These are phyloP conservation scores for Tylopilus cervinicoccineus DNA, from an alignment of 768 basidiomycete genomes.

Conservation along the genomic window DNA sequence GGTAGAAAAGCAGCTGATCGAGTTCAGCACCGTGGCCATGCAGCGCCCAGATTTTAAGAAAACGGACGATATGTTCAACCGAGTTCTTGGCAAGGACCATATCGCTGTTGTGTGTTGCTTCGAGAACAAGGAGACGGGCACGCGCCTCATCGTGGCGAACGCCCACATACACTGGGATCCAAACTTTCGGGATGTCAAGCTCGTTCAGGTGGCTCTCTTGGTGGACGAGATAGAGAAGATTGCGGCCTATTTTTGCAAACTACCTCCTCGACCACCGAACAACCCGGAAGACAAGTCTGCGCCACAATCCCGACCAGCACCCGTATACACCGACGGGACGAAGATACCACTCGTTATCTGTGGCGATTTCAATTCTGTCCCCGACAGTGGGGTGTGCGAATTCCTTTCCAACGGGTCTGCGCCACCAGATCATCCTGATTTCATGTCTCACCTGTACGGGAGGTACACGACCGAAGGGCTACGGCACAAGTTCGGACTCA, in stretches of 20 bases:
- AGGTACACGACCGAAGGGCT: conserved; percentile 89
- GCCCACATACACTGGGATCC: conserved; percentile 94
- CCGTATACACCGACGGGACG: conserved; percentile 73
- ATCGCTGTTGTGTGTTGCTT: conserved; percentile 85
- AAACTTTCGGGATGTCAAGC: conserved; percentile 90
- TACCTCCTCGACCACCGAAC: conserved; percentile 61
- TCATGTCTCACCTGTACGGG: conserved; percentile 89
- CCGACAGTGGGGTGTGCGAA: conserved; percentile 87
- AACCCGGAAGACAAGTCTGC: conserved; percentile 25
- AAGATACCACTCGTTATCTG: conserved; percentile 91
- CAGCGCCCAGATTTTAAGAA: conserved; percentile 92
- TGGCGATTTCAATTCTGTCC: conserved; percentile 94
- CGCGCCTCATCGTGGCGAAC: conserved; percentile 86
- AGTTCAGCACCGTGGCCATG: conserved; percentile 91
- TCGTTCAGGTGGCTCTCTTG: conserved; percentile 91
- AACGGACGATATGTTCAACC: conserved; percentile 99
- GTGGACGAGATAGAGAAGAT: conserved; percentile 93
- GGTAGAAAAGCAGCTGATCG: conserved; percentile 89
- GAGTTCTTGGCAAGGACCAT: conserved; percentile 91
- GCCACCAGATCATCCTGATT: conserved; percentile 80
- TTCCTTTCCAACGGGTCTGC: conserved; percentile 73
- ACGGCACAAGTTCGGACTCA: conserved; percentile 72
- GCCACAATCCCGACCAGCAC: conserved; percentile 45
- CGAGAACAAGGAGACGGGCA: conserved; percentile 83
- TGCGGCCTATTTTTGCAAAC: conserved; percentile 75